Evolutionary conservation across 2,329 filamentous ascomycete species (phyloP), one percentile per base, ranked within the genome.

Genomic region (Alternaria incomplexa): DNA sequence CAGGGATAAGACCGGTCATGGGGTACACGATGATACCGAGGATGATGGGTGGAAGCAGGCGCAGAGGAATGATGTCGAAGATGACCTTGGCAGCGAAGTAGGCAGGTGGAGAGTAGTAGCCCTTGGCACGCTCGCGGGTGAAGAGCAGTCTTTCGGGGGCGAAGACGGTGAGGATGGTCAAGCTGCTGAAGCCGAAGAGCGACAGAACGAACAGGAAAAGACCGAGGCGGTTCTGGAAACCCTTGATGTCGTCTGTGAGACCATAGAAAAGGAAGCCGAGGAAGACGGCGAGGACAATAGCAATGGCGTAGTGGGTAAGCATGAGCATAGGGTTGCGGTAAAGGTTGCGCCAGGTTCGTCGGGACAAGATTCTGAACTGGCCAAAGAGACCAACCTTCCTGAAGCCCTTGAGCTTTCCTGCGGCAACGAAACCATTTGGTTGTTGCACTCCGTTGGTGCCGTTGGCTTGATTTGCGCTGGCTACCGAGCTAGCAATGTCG

Each of bases 251-350:
- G 75, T 97, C 93, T 0, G 94, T 97, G 51, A 99, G 85, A 3
- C 95, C 96, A 73, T 98, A 99, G 83, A 98, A 99, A 12, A 99
- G 86, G 80, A 92, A 98, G 4, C 96, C 96, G 2, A 95, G 94
- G 61, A 99, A 91, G 6, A 98, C 95, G 2, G 94, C 96, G 6
- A 99, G 87, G 0, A 98, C 83, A 64, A 99, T 98, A 8, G 96
- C 93, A 70, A 97, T 98, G 40, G 96, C 96, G 77, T 98, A 99
- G 81, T 99, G 96, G 0, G 94, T 97, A 61, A 99, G 87, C 96
- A 99, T 99, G 63, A 99, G 84, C 88, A 98, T 94, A 1, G 96
- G 96, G 79, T 99, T 97, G 61, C 96, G 90, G 83, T 99, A 98
- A 7, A 99, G 86, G 76, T 99, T 99, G 76, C 92, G 93, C 95